These are phyloP conservation scores for Skeletonema potamos DNA, from an alignment of 108 stramenopile genomes.

Conservation along the genomic window DNA sequence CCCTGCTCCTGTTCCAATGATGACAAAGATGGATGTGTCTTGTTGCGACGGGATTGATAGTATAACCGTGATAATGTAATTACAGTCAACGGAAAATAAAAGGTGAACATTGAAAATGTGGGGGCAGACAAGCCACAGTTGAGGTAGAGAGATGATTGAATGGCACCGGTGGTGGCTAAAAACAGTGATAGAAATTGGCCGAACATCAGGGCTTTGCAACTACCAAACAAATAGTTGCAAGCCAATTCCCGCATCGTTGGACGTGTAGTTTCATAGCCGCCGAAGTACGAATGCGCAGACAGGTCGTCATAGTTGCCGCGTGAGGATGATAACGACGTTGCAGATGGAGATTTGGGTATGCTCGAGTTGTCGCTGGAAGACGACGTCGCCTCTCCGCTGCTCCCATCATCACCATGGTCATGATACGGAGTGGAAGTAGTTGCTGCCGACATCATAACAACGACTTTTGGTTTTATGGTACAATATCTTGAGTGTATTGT, in stretches of 20 bases:
- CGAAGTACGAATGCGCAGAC: background rate
- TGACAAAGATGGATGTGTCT: background rate
- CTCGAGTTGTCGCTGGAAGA: background rate
- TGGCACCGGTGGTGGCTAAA: constrained; percentile 28
- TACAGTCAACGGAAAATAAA: constrained; percentile 52
- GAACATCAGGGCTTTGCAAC: constrained; percentile 30
- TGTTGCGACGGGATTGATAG: constrained; percentile 1
- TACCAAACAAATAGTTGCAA: constrained; percentile 10
- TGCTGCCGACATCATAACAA: background rate
- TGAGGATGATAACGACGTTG: background rate
- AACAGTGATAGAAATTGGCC: constrained; percentile 38
- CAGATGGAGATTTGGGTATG: background rate
- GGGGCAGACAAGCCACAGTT: constrained; percentile 65
- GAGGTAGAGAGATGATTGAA: constrained; percentile 63
- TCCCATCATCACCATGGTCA: background rate
- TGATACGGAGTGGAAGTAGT: background rate
- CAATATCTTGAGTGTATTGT: too few species aligned
- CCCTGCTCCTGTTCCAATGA: background rate
- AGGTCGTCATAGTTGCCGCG: background rate
- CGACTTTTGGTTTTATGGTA: too few species aligned
- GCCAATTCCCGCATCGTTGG: constrained; percentile 16
- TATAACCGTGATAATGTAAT: constrained; percentile 12
- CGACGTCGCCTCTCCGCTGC: background rate
- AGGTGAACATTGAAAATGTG: constrained; percentile 56
- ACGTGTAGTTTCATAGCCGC: background rate